Percentiles rank a stretch among this genome's conserved stretches.
Evolutionary conservation across 768 basidiomycete genomes (phyloP).

Genomic region (Tulasnella sp.): DNA sequence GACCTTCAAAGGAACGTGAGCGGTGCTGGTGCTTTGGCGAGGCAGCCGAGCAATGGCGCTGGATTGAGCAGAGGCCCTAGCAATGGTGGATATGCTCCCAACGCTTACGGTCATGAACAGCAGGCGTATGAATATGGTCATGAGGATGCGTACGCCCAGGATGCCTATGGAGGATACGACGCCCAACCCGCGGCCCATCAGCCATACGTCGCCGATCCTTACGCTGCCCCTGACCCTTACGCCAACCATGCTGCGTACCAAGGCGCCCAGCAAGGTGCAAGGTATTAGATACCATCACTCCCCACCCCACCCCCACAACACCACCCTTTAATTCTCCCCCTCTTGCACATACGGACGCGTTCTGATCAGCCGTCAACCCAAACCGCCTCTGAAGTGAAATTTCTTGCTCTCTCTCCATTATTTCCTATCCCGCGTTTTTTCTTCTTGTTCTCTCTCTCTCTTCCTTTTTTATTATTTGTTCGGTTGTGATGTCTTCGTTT

Average conservation of each 20-base stretch:
- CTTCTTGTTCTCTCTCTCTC: neutral
- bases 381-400: conserved; percentile 1
- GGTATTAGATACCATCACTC: neutral
- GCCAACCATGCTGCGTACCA: neutral
- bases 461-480: neutral
- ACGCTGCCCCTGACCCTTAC: neutral
- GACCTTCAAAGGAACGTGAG: conserved; percentile 50
- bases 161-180: conserved; percentile 15
- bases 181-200: conserved; percentile 1
- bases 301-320: neutral
- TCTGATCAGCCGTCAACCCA: neutral
- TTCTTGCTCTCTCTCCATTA: neutral
- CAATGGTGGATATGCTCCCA: neutral
- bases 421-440: neutral
- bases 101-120: conserved; percentile 5
- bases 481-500: neutral
- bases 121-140: conserved; percentile 1
- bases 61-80: neutral
- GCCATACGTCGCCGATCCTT: neutral
- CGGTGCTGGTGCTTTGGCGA: neutral
- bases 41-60: neutral
- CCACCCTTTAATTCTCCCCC: neutral
- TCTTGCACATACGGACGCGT: neutral
- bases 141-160: conserved; percentile 7
- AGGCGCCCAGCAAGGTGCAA: conserved; percentile 2